Conservation (phyloP, 1,284 basidiomycete species). For the Pseudozyma thailandica region DNA sequence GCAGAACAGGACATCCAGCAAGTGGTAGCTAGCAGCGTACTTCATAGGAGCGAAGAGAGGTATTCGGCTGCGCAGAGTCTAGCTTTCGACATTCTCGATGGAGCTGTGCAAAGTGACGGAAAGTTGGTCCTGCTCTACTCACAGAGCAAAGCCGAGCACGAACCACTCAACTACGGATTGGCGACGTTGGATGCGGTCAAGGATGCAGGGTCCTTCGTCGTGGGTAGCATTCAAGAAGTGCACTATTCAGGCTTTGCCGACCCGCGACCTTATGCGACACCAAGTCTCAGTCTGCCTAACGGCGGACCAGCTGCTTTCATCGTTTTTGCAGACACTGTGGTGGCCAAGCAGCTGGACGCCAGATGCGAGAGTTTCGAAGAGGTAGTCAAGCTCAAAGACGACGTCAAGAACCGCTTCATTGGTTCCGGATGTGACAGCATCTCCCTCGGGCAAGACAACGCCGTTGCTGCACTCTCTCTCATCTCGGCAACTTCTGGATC, state of each 20-base stretch:
- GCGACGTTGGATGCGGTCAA: slow-evolving; percentile 36
- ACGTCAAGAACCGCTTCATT: slow-evolving; percentile 63
- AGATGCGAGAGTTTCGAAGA: slow-evolving; percentile 64
- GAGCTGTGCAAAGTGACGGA: slow-evolving; percentile 39
- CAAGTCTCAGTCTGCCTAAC: slow-evolving; percentile 56
- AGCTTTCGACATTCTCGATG: slow-evolving; percentile 36
- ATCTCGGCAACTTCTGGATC: slow-evolving; percentile 62
- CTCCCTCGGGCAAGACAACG: slow-evolving; percentile 7
- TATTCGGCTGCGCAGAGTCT: slow-evolving; percentile 50
- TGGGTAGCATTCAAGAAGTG: slow-evolving; percentile 24
- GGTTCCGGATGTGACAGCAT: slow-evolving; percentile 53
- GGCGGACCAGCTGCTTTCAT: slow-evolving; percentile 62
- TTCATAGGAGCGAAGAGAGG: slow-evolving; percentile 48
- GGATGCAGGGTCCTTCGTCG: slow-evolving; percentile 40
- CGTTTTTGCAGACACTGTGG: slow-evolving; percentile 54
- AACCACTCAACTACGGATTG: slow-evolving; percentile 46
- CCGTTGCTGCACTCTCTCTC: slow-evolving; percentile 53
- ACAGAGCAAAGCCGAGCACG: slow-evolving; percentile 27
- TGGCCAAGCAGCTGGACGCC: slow-evolving; percentile 45
- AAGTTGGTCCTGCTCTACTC: slow-evolving; percentile 52
- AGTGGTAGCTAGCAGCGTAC: slow-evolving; percentile 50
- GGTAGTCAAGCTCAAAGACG: slow-evolving; percentile 64
- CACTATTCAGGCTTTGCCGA: slow-evolving; percentile 44
- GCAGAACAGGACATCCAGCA: slow-evolving; percentile 62
- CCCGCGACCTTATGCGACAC: slow-evolving; percentile 53